Evolutionary conservation across 345 rosid species (phyloP), one percentile per base, ranked within the genome.

Genomic region (Bruguiera sexangula): DNA sequence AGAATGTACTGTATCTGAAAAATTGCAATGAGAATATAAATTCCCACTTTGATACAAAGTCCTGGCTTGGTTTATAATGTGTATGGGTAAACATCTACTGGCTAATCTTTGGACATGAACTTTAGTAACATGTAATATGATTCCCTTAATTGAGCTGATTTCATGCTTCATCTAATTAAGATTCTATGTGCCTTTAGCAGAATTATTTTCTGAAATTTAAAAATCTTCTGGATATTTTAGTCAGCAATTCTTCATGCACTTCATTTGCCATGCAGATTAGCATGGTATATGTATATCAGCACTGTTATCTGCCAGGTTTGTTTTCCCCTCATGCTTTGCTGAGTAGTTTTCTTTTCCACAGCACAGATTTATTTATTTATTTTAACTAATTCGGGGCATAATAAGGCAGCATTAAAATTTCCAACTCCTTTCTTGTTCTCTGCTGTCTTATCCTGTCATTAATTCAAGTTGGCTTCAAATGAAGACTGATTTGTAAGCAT

Each of bases 251-350:
- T 32, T 31, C 11, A 68, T 4, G 4, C 51, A 55, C 39, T 50
- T 55, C 36, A 39, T 63, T 77, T 68, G 7, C 21, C 3, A 11
- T 77, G 76, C 76, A 77, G 80, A 68, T 56, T 68, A 27, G 18
- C 58, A 6, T 56, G 68, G 36, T 77, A 64, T 62, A 68, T 62
- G 62, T 77, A 67, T 69, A 29, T 72, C 61, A 64, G 80, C 19
- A 18, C 70, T 4, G 21, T 72, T 60, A 30, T 68, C 59, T 77
- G 73, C 73, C 73, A 77, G 80, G 80, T 77, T 27, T 52, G 76
- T 57, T 24, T 6, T 22, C 18, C 20, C 6, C 39, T 27, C 30
- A 10, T n/a, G 60, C 18, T 0, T 43, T 43, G 50, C 16, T 43
- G 50, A 43, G 50, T 3, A 43, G 5, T 43, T 11, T 43, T 39